phyloP scores from a whole-genome alignment of 1,139 yeast species.

The Blastobotrys niveus region DNA sequence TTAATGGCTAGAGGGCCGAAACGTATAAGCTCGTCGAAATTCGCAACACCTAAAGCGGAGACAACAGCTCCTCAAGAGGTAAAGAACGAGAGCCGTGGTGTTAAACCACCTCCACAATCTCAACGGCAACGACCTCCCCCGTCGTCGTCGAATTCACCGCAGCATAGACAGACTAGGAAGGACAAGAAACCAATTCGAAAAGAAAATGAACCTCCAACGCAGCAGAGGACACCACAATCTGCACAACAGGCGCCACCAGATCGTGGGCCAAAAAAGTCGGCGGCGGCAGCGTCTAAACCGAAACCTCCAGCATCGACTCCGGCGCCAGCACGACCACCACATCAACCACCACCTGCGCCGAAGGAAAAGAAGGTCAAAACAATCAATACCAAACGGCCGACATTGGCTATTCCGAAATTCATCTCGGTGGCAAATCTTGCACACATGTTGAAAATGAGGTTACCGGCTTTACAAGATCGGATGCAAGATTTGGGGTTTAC shows the following conservation, averaged over 20 bases:
- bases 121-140: background rate
- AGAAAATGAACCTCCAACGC: background rate
- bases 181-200: background rate
- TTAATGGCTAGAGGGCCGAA: slow-evolving; percentile 2
- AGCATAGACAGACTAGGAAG: background rate
- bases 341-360: background rate
- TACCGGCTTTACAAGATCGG: slow-evolving; percentile 52
- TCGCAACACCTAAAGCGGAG: background rate
- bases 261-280: background rate
- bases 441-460: slow-evolving; percentile 58
- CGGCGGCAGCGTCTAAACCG: no score
- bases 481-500: slow-evolving; percentile 71
- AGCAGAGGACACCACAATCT: background rate
- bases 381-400: slow-evolving; percentile 21
- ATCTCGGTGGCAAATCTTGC: slow-evolving; percentile 73
- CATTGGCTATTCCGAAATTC: slow-evolving; percentile 60
- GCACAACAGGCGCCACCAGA: background rate
- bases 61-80: background rate
- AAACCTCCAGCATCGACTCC: background rate
- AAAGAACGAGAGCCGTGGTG: background rate
- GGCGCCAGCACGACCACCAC: slow-evolving; percentile 1
- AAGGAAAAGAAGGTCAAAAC: slow-evolving; percentile 18
- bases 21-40: background rate
- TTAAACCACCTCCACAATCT: background rate
- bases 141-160: background rate